Evolutionary conservation across 2,329 filamentous ascomycete genomes (phyloP).

Genomic region (Microcyclosporella mali): DNA sequence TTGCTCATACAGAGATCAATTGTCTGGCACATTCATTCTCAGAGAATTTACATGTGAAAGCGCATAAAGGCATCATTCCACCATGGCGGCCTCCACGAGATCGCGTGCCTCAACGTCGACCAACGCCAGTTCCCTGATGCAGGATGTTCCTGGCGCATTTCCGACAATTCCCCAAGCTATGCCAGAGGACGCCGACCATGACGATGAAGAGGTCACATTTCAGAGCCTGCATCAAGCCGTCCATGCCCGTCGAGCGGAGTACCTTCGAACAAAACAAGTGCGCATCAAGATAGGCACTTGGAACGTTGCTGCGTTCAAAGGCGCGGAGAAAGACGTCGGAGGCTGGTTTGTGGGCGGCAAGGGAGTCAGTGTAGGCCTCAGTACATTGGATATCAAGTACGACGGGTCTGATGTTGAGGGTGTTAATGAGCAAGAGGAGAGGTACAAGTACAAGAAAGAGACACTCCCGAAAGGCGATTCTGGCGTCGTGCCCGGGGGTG

Average conservation of each 20-base stretch:
- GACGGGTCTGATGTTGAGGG: conserved; percentile 32
- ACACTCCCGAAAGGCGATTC: conserved; percentile 43
- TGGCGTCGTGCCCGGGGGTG: conserved; percentile 48
- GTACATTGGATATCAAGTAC: conserved; percentile 42
- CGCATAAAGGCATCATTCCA: conserved; percentile 1
- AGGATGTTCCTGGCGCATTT: conserved; percentile 46
- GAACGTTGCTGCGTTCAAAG: conserved; percentile 84
- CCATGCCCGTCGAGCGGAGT: conserved; percentile 69
- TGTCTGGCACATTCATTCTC: too few relatives aligned
- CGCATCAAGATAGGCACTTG: conserved; percentile 88
- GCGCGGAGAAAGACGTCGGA: conserved; percentile 79
- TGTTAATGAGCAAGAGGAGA: conserved; percentile 44
- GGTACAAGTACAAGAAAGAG: conserved; percentile 37
- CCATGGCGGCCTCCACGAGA: conserved; percentile 11
- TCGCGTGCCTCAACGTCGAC: conserved; percentile 22
- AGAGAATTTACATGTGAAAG: neutral
- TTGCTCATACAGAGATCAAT: too few relatives aligned
- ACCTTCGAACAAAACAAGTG: conserved; percentile 65
- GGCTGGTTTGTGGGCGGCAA: conserved; percentile 81
- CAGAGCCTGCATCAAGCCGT: conserved; percentile 51
- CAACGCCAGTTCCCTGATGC: conserved; percentile 34
- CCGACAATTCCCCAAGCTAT: conserved; percentile 27
- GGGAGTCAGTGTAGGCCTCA: conserved; percentile 59
- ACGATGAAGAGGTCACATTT: conserved; percentile 15
- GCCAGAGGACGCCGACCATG: conserved; percentile 20